These are phyloP conservation scores for Aspergillus funiculosus DNA, from an alignment of 495 filamentous ascomycete species.

Conservation along the genomic window DNA sequence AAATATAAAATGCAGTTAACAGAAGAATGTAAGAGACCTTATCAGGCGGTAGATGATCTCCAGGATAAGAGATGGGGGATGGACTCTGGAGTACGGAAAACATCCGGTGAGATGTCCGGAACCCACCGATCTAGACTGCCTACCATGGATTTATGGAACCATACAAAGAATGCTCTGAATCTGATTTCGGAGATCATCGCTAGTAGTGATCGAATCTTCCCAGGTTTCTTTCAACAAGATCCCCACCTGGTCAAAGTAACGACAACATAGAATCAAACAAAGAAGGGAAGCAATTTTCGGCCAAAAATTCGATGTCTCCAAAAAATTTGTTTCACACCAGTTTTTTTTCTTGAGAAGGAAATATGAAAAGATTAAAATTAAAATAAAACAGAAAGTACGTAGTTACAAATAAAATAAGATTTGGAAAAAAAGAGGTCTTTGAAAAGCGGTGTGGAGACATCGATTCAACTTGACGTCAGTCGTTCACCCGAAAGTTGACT, in stretches of 20 bases:
- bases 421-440: too few relatives aligned
- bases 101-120: too few relatives aligned
- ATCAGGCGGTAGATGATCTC: too few relatives aligned
- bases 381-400: neutral
- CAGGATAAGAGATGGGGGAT: too few relatives aligned
- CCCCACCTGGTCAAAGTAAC: neutral
- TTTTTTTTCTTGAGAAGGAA: neutral
- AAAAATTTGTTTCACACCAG: neutral
- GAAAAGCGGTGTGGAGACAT: slow-evolving; percentile 1
- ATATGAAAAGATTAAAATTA: neutral
- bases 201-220: neutral
- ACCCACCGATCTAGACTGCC: too few relatives aligned
- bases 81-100: too few relatives aligned
- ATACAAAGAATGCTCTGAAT: too few relatives aligned
- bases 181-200: neutral
- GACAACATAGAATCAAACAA: neutral
- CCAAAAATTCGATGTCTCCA: too few relatives aligned
- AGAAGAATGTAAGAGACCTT: too few relatives aligned
- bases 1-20: too few relatives aligned
- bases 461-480: slow-evolving; percentile 9
- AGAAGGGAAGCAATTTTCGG: neutral
- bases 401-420: too few relatives aligned
- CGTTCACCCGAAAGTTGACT: neutral
- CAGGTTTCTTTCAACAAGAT: neutral
- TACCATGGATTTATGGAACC: too few relatives aligned